Conservation (phyloP, 768 basidiomycete species). For the Xerocomus potaroensis region DNA sequence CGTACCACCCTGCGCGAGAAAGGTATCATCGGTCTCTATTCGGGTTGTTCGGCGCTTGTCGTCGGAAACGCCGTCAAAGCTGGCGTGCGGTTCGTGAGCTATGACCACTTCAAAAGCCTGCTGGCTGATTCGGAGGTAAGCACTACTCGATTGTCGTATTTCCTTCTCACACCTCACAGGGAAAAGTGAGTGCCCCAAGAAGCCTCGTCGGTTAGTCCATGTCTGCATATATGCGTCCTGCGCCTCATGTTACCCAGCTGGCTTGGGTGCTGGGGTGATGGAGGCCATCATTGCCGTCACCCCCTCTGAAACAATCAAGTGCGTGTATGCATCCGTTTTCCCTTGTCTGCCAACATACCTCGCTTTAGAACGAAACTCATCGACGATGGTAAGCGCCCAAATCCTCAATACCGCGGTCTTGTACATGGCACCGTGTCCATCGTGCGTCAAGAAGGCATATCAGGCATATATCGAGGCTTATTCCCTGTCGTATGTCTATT, state of each 20-base stretch:
- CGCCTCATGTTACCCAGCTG: constrained; percentile 42
- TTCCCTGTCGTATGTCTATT: constrained; percentile 78
- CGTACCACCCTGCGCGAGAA: constrained; percentile 66
- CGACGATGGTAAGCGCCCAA: constrained; percentile 83
- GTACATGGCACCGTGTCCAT: constrained; percentile 81
- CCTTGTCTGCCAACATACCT: not conserved
- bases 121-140: constrained; percentile 80
- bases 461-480: constrained; percentile 84
- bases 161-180: constrained; percentile 42
- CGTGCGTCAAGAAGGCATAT: constrained; percentile 77
- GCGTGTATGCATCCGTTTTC: constrained; percentile 20
- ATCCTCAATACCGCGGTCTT: constrained; percentile 83
- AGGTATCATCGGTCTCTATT: constrained; percentile 86
- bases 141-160: not conserved
- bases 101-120: constrained; percentile 85
- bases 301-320: constrained; percentile 99
- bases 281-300: constrained; percentile 95
- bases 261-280: constrained; percentile 83
- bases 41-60: constrained; percentile 85
- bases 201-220: constrained; percentile 67
- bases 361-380: constrained; percentile 89
- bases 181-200: constrained; percentile 82
- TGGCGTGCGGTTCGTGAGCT: constrained; percentile 92
- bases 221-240: not conserved
- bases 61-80: constrained; percentile 92